Evolutionary conservation across 176 grass and related monocot species (phyloP).

Genomic region (Zoysia pacifica): DNA sequence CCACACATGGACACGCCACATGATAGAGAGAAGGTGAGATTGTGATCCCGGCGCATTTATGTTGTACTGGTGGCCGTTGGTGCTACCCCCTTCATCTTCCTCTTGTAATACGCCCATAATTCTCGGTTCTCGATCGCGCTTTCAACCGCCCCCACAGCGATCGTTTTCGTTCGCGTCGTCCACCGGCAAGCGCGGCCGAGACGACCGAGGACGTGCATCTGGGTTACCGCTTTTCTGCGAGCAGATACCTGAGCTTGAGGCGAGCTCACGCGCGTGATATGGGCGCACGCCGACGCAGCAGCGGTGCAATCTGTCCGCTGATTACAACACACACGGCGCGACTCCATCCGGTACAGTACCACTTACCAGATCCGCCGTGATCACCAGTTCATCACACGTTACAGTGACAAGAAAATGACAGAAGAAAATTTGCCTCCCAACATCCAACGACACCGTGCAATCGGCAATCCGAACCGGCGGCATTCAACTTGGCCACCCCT

Average conservation of each 20-base stretch:
- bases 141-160: background rate
- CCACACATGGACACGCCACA: constrained; percentile 10
- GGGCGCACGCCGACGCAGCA: no score
- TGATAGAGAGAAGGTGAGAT: background rate
- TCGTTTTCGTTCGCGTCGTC: background rate
- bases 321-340: no score
- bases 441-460: background rate
- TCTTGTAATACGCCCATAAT: constrained; percentile 8
- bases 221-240: no score
- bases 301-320: no score
- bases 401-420: background rate
- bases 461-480: background rate
- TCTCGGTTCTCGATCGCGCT: constrained; percentile 16
- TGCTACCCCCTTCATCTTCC: background rate
- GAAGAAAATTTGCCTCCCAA: background rate
- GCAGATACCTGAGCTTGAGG: no score
- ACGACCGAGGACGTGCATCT: no score
- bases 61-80: constrained; percentile 39
- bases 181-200: no score
- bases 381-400: no score
- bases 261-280: no score
- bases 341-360: background rate
- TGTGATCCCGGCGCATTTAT: constrained; percentile 30
- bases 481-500: background rate
- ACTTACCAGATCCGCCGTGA: no score